Base-by-base conservation (phyloP, 2,329 filamentous ascomycete species). In the Curvularia lunata region DNA sequence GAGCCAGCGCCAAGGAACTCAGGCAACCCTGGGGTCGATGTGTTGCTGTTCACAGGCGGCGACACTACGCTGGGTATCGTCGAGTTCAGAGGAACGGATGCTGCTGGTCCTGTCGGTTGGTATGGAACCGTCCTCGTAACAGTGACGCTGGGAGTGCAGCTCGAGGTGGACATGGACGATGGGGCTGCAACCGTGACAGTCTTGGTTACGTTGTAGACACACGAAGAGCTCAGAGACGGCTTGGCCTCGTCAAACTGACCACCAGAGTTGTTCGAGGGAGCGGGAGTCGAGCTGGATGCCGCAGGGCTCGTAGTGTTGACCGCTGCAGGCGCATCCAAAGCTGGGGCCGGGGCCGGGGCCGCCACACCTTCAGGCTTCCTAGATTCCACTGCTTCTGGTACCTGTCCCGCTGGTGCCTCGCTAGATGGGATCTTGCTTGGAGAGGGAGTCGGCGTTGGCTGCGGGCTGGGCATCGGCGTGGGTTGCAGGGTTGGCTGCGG, bases 11-110 rank as follows among this genome's bases (percentile, higher is more conserved):
- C 72, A 4, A 58, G 45, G 49, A 75, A 76, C 49, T 65, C 46
- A 19, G 65, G 65, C 25, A 52, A 48, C 16, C 55, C 59, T 18
- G 68, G 48, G 40, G 48, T 66, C 2, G 64, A 51, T 21, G 53
- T 48, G 46, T 54, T 74, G 62, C 51, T 61, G 55, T 67, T 74
- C 58, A 61, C 66, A 59, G 72, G 63, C 10, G 70, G 67, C 38
- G 56, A 42, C 38, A 55, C 57, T 6, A 62, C 54, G 4, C 61
- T 38, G 16, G 65, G 42, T 5, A 62, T 54, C 19, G 65, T 65
- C 25, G 62, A 54, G 28, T 60, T 52, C 4, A 64, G 54, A 5
- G 65, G 57, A 19, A 46, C 59, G 5, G 51, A 47, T 12, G 63
- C 28, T 40, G 53, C 53, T 25, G 25, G 25, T 6, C 28, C 28